Evolutionary conservation across 1,284 basidiomycete genomes (phyloP), one percentile per base, ranked within the genome.

Genomic region (Boletus mariae): DNA sequence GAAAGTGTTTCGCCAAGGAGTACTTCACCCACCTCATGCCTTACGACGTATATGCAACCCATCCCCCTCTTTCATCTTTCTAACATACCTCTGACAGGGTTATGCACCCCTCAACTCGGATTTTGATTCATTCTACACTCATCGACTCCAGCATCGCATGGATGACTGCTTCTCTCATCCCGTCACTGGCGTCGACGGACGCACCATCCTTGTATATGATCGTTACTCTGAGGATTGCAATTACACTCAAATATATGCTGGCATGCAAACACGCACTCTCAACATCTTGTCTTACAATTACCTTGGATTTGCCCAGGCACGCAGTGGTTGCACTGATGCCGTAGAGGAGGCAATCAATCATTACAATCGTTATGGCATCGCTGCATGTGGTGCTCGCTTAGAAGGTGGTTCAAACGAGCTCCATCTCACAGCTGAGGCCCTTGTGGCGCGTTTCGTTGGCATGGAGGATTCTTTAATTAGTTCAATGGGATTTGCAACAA

Each of bases 221-320:
- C 90, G 96, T 46, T 79, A 82, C 58, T 90, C 92, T 3, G 74
- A 83, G 49, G 90, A 98, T 72, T 87, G 88, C 75, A 91, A 93
- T 74, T 78, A 82, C 65, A 88, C 87, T 7, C 90, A 94, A 64
- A 72, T 85, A 41, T 77, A 89, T 60, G 90, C 91, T 1, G 96
- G 94, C 57, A 82, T 78, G 0, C 83, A 82, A 40, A 95, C 93
- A 1, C 91, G 94, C 53, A 90, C 87, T 0, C 85, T 99, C 64
- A 99, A 99, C 72, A 88, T 98, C 61, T 96, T 94, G 9, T 98
- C 94, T 5, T 99, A 99, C 80, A 99, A 99, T 75, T 99, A 99
- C 69, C 92, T 99, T 62, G 96, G 97, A 5, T 99, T 99, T 66
- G 96, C 96, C 1, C 94, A 98, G 70, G 92, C 90, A 26, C 83